A percentile compares a stretch with the other conserved stretches of the same genome.
Evolutionary conservation across 2,329 filamentous ascomycete species (phyloP).

Genomic region (Diplodia seriata): DNA sequence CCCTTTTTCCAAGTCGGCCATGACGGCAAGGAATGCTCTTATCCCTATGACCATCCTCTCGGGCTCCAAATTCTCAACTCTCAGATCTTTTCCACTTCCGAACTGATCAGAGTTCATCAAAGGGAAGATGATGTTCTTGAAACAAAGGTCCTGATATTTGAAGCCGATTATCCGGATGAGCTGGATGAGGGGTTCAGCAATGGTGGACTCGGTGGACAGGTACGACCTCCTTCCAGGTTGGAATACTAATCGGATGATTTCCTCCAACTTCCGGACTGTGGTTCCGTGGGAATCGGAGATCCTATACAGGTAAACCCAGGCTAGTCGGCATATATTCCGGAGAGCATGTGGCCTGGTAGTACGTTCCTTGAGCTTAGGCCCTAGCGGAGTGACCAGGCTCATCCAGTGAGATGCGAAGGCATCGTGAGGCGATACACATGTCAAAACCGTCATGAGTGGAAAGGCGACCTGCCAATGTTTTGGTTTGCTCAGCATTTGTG

Average conservation of each 20-base stretch:
- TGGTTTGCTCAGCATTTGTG: slow-evolving; percentile 87
- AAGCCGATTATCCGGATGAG: slow-evolving; percentile 94
- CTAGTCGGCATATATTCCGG: slow-evolving; percentile 84
- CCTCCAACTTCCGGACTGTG: slow-evolving; percentile 82
- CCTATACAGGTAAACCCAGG: slow-evolving; percentile 95
- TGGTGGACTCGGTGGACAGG: slow-evolving; percentile 80
- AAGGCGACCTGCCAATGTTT: slow-evolving; percentile 91
- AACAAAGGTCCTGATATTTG: slow-evolving; percentile 92
- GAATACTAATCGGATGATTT: slow-evolving; percentile 83
- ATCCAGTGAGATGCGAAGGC: slow-evolving; percentile 87
- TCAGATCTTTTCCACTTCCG: slow-evolving; percentile 75
- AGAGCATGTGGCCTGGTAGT: slow-evolving; percentile 78
- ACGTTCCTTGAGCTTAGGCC: slow-evolving; percentile 84
- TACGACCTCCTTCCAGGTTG: slow-evolving; percentile 81
- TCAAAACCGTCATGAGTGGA: slow-evolving; percentile 81
- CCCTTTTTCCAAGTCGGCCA: slow-evolving; percentile 88
- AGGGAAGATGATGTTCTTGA: slow-evolving; percentile 90
- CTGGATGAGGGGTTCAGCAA: slow-evolving; percentile 89
- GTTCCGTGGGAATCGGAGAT: slow-evolving; percentile 70
- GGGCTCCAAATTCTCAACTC: slow-evolving; percentile 90
- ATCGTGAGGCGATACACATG: slow-evolving; percentile 88
- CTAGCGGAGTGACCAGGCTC: slow-evolving; percentile 76
- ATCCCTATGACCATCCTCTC: slow-evolving; percentile 98
- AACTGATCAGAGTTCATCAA: slow-evolving; percentile 94
- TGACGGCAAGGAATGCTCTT: slow-evolving; percentile 88